These are phyloP conservation scores for Zygosaccharomyces kombuchaensis DNA, from an alignment of 805 yeast species.

Conservation along the genomic window DNA sequence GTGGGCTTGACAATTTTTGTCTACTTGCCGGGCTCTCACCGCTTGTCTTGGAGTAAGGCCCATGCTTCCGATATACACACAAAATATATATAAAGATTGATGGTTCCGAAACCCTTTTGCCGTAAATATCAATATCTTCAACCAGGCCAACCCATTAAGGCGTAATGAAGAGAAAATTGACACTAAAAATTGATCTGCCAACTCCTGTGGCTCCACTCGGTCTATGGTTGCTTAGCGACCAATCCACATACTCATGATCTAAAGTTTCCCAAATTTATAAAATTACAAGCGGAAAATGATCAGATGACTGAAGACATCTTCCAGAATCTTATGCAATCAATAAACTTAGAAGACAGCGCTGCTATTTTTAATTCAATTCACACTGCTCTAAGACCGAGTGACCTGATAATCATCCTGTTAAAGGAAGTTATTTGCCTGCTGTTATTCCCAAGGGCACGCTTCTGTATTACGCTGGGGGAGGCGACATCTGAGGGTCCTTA, in stretches of 20 bases:
- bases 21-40: too few species aligned
- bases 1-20: too few species aligned
- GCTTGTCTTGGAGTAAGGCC: too few species aligned
- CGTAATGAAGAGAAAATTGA: too few species aligned
- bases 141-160: too few species aligned
- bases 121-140: too few species aligned
- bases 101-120: too few species aligned
- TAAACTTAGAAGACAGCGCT: constrained; percentile 47
- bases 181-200: too few species aligned
- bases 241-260: background rate
- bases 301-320: constrained; percentile 22
- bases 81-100: too few species aligned
- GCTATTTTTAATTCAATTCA: constrained; percentile 53
- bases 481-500: constrained; percentile 46
- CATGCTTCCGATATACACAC: too few species aligned
- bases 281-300: background rate
- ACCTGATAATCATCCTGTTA: constrained; percentile 50
- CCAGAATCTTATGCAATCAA: constrained; percentile 22
- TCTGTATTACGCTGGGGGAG: constrained; percentile 49
- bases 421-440: constrained; percentile 58
- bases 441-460: constrained; percentile 55
- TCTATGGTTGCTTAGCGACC: too few species aligned
- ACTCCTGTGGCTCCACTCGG: too few species aligned
- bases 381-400: constrained; percentile 49
- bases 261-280: background rate